Conservation (phyloP, 78 protist species). For the Capsaspora owczarzaki region DNA sequence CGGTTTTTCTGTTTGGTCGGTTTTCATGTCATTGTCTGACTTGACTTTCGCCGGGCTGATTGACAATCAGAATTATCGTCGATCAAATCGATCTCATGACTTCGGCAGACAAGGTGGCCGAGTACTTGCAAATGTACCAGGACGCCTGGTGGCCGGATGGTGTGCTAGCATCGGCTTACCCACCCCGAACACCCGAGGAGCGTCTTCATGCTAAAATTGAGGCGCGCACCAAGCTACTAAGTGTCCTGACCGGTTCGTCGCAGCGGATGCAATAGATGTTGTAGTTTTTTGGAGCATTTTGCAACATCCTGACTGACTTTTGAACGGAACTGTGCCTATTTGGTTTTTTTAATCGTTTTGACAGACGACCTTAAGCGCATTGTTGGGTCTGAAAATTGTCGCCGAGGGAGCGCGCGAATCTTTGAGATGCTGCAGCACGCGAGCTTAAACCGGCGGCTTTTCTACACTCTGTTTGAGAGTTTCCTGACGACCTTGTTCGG, state of each 20-base stretch:
- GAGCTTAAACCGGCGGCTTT: background rate
- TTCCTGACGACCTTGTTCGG: background rate
- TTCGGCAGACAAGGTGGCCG: background rate
- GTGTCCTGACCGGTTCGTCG: background rate
- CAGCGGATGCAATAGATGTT: background rate
- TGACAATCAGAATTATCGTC: background rate
- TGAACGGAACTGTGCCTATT: background rate
- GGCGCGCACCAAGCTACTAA: background rate
- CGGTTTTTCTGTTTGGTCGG: background rate
- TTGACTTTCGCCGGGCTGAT: background rate
- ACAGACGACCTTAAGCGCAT: constrained; percentile 11
- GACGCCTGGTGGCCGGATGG: background rate
- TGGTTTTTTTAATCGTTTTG: too few species aligned
- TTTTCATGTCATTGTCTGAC: background rate
- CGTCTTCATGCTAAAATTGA: background rate
- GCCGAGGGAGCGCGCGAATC: background rate
- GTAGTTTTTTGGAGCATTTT: background rate
- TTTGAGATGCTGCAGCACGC: constrained; percentile 7
- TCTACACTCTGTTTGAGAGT: background rate
- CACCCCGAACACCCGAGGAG: background rate
- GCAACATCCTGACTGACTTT: background rate
- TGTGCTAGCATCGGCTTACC: background rate
- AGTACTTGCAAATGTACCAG: background rate
- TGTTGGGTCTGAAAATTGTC: background rate
- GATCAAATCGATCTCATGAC: background rate